These are phyloP conservation scores for Tilletia walkeri DNA, from an alignment of 1,284 basidiomycete genomes.

Conservation along the genomic window DNA sequence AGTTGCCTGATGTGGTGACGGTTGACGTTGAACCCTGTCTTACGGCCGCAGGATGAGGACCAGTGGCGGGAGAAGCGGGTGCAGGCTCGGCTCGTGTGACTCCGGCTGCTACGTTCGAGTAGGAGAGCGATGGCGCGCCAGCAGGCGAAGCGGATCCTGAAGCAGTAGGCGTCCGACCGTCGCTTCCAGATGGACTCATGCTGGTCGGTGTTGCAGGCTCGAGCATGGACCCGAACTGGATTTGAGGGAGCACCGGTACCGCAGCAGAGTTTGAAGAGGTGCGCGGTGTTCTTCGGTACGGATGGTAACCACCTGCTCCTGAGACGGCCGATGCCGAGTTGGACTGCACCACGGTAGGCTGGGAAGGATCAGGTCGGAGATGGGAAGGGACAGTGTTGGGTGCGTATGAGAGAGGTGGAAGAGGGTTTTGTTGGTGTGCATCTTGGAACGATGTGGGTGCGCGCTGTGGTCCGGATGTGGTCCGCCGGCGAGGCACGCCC, in stretches of 20 bases:
- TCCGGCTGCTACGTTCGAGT: conserved; percentile 16
- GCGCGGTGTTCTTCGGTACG: conserved; percentile 40
- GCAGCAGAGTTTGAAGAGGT: conserved; percentile 30
- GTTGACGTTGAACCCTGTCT: no score
- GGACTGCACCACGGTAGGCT: background rate
- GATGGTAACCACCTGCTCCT: conserved; percentile 40
- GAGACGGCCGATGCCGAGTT: conserved; percentile 32
- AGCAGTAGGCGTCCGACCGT: background rate
- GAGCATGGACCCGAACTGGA: conserved; percentile 19
- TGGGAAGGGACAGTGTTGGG: background rate
- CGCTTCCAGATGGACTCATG: background rate
- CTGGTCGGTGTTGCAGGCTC: background rate
- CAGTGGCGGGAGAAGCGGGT: no score
- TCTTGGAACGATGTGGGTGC: background rate
- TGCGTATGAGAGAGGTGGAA: conserved; percentile 14
- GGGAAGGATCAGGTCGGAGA: background rate
- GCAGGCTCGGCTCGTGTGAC: background rate
- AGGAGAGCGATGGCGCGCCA: conserved; percentile 10
- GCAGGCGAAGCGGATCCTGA: conserved; percentile 3
- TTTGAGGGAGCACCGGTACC: conserved; percentile 12
- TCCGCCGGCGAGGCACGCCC: conserved; percentile 35
- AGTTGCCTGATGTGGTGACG: background rate
- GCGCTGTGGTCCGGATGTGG: conserved; percentile 46
- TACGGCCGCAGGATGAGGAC: no score
- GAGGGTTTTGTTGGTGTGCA: background rate